Base-by-base conservation (phyloP, 2,329 filamentous ascomycete species). In the Fusarium guadeloupense region DNA sequence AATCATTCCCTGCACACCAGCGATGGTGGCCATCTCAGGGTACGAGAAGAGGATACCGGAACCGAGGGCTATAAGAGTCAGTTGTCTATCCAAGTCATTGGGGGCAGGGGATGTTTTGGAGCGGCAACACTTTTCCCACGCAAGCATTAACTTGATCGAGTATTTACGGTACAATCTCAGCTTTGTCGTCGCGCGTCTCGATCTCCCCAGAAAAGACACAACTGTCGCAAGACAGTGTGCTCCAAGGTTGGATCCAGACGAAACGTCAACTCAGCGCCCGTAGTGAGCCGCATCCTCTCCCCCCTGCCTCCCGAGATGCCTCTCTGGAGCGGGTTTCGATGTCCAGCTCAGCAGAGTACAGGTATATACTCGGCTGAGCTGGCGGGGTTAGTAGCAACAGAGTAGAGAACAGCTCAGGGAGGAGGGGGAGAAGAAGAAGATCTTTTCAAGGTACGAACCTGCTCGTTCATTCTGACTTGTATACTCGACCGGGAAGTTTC, bases 121-220 rank as follows among this genome's bases (percentile, higher is more conserved):
- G 90, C 90, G 91, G 91, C 91, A 93, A 90, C 91, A 94, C 91
- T 84, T 93, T 94, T 90, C 91, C 89, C 91, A 94, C 91, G 91
- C 91, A 95, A 95, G 91, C 89, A 93, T 94, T 95, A 94, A 91
- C 91, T 95, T 95, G 91, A 91, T 95, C 91, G 91, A 94, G 91
- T 94, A 88, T 87, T 64, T 82, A 93, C 91, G 91, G 91, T 95
- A 87, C 89, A 88, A 89, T 94, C 91, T 95, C 91, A 94, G 91
- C 91, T 86, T 93, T 85, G 80, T 85, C 72, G 78, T 74, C 70
- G 65, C 80, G 69, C 56, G 65, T 49, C 52, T 40, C 58, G 73
- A 77, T 81, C 79, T 81, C 77, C 77, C 71, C 66, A 23, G 33
- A 54, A 23, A 47, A 51, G 28, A 41, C 50, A 62, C 12, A 16